phyloP scores from a whole-genome alignment of 2,329 filamentous ascomycete genomes.

The Cercospora sesami region DNA sequence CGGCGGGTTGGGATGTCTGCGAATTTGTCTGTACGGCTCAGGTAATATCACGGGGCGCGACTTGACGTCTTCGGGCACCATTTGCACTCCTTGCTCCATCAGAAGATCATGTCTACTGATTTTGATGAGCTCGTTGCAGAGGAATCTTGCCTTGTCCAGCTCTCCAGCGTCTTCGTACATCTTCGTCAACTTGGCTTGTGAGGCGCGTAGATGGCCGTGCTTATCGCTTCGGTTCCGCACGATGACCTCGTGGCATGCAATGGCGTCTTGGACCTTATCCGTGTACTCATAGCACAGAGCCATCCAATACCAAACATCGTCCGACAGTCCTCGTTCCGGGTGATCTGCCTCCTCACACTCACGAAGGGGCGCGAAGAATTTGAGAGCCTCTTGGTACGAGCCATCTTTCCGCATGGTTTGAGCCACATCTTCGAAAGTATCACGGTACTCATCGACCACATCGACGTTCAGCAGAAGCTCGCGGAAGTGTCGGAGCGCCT shows the following conservation, averaged over 20 bases:
- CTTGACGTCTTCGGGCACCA: slow-evolving; percentile 24
- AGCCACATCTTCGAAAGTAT: slow-evolving; percentile 74
- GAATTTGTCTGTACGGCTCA: slow-evolving; percentile 5
- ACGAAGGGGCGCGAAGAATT: slow-evolving; percentile 57
- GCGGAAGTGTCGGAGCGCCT: slow-evolving; percentile 61
- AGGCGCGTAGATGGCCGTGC: slow-evolving; percentile 17
- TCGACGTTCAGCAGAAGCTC: slow-evolving; percentile 66
- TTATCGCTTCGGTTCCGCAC: slow-evolving; percentile 43
- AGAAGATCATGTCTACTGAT: slow-evolving; percentile 48
- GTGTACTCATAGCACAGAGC: slow-evolving; percentile 69
- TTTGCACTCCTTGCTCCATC: slow-evolving; percentile 25
- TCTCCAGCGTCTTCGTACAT: slow-evolving; percentile 74
- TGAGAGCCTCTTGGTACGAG: slow-evolving; percentile 56
- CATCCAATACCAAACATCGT: slow-evolving; percentile 54
- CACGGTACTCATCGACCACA: slow-evolving; percentile 65
- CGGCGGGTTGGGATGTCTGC: slow-evolving; percentile 9
- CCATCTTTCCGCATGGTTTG: slow-evolving; percentile 57
- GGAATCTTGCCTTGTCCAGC: slow-evolving; percentile 72
- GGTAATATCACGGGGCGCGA: slow-evolving; percentile 9
- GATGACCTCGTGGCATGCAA: slow-evolving; percentile 73
- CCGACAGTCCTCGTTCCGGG: slow-evolving; percentile 39
- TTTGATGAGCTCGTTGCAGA: slow-evolving; percentile 72
- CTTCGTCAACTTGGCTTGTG: slow-evolving; percentile 60
- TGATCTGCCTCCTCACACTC: slow-evolving; percentile 42
- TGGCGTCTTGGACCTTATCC: slow-evolving; percentile 66